Conservation (phyloP, 306 rosid genomes). For the Urtica urens region DNA sequence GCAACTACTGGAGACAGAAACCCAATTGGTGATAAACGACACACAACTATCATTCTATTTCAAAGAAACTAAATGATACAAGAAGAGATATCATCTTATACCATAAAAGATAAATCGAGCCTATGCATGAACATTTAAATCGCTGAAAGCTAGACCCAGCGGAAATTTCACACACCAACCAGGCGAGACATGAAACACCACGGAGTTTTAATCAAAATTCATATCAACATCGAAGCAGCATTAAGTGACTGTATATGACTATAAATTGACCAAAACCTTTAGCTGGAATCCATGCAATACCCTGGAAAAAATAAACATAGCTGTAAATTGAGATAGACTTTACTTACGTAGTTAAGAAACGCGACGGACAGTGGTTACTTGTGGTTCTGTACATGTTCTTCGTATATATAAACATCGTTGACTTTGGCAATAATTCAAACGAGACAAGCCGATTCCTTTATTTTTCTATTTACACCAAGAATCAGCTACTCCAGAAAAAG, state of each 20-base stretch:
- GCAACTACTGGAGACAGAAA: too few species aligned
- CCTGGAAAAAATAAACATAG: too few species aligned
- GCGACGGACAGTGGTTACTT: conserved; percentile 23
- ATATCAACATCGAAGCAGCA: background rate
- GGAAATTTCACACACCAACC: background rate
- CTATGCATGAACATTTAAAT: too few species aligned
- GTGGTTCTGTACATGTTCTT: conserved; percentile 25
- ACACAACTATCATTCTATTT: too few species aligned
- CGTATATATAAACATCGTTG: conserved; percentile 11
- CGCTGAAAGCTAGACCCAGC: background rate
- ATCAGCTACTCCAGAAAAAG: conserved; percentile 24
- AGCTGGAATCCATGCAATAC: background rate
- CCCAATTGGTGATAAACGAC: too few species aligned
- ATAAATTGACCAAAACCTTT: background rate
- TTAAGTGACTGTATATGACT: background rate
- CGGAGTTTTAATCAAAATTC: background rate
- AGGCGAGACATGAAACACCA: background rate
- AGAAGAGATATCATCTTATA: too few species aligned
- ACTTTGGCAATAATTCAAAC: conserved; percentile 9
- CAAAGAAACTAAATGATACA: too few species aligned
- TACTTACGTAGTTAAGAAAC: conserved; percentile 5
- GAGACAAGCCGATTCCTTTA: conserved; percentile 19
- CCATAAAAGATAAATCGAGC: too few species aligned
- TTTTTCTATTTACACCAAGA: conserved; percentile 15
- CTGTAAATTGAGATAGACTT: background rate